Conservation (phyloP, 2,329 filamentous ascomycete species). For the Stromatinia cepivora region DNA sequence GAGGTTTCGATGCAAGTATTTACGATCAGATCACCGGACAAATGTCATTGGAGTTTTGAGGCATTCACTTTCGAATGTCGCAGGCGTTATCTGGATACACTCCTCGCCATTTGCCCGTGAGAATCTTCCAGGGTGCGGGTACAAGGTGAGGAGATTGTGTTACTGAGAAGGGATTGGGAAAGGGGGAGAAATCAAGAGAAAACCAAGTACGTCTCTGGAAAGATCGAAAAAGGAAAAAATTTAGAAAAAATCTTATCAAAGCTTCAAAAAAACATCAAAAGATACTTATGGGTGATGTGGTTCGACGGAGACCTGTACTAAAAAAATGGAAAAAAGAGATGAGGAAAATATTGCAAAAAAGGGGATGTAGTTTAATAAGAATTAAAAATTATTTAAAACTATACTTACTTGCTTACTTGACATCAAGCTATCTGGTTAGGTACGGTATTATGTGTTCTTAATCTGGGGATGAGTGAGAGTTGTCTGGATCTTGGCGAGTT, state of each 20-base stretch:
- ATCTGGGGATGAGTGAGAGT: too few relatives aligned
- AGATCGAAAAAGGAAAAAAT: constrained; percentile 8
- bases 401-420: too few relatives aligned
- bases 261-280: background rate
- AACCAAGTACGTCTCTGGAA: background rate
- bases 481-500: too few relatives aligned
- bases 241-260: background rate
- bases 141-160: background rate
- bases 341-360: constrained; percentile 1
- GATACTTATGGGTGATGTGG: background rate
- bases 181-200: too few relatives aligned
- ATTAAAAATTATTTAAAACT: background rate
- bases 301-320: background rate
- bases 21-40: background rate
- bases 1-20: background rate
- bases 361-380: background rate
- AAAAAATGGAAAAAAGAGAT: background rate
- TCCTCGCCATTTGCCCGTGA: too few relatives aligned
- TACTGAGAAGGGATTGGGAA: background rate
- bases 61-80: background rate
- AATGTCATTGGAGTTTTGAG: background rate
- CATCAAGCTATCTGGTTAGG: too few relatives aligned
- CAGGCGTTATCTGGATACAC: background rate
- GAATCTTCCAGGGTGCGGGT: too few relatives aligned
- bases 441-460: too few relatives aligned